Evolutionary conservation across 768 basidiomycete genomes (phyloP), one percentile per base, ranked within the genome.

Genomic region (Royoungia palumana): DNA sequence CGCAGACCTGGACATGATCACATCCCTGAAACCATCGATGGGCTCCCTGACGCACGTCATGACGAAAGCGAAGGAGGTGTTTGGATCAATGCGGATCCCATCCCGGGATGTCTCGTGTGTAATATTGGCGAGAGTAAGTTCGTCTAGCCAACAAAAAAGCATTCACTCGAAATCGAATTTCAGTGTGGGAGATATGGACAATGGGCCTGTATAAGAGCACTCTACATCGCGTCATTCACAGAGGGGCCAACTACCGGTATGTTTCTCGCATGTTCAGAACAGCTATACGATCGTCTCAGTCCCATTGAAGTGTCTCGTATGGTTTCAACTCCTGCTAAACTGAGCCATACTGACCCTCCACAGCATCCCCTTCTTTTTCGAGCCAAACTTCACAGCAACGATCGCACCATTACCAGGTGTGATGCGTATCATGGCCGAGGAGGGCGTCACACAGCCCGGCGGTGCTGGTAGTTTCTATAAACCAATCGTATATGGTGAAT

Each of bases 281-380:
- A 2, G 30, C 30, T 5, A 12, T 16, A 27, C 37, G 30, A 21
- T 49, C 36, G 16, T 46, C n/a, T 35, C 63, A 38, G 59, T 46
- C 41, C 7, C 39, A 36, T 44, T 21, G 2, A 59, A 89, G 87
- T 9, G 79, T 94, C 35, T 92, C 89, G 83, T 90, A 67, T 55
- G 88, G 35, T 43, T 36, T 48, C 19, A 28, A 38, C 6, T 44
- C 47, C 19, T 14, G 35, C 13, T 21, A 16, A 34, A 10, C 34
- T 24, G 37, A 41, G 17, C 6, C 2, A 13, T 13, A 17, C 58
- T 60, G 17, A 54, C 37, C 12, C 46, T 36, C 25, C 40, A 8
- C 47, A 91, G 89, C 7, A 77, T 94, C n/a, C 94, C 94, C 0
- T 95, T 95, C 71, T 96, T 96, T 75, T 95, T 89, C 54, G 94